A percentile compares a stretch with the other conserved stretches of the same genome.
phyloP scores from a whole-genome alignment of 83 land plant species.

The Picea abies region DNA sequence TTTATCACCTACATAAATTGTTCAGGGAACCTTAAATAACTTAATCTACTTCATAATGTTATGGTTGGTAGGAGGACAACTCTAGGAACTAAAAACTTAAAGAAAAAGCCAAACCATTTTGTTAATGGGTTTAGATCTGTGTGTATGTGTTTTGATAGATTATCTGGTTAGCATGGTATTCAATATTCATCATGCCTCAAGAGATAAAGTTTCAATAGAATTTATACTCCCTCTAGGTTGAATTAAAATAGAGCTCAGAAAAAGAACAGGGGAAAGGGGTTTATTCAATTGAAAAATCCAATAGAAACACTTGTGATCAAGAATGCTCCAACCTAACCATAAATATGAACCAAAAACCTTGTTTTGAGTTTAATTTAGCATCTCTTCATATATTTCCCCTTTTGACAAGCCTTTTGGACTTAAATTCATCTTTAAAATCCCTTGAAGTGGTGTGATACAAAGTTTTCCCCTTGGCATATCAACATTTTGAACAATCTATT shows the following conservation, averaged over 20 bases:
- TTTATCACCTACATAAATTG: background rate
- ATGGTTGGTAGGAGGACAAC: background rate
- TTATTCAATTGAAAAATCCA: background rate
- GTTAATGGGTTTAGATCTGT: background rate
- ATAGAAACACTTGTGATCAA: background rate
- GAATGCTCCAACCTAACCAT: background rate
- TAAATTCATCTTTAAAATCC: slow-evolving; percentile 82
- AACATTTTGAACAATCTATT: slow-evolving; percentile 86
- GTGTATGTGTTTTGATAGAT: background rate
- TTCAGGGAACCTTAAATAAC: background rate
- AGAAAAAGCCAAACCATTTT: background rate
- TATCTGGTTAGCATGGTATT: background rate
- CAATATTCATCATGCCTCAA: background rate
- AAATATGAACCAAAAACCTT: background rate
- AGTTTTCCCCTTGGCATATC: slow-evolving; percentile 63
- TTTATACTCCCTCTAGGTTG: background rate
- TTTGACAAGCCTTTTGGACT: slow-evolving; percentile 58
- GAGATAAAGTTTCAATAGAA: too few relatives aligned
- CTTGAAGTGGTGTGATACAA: slow-evolving; percentile 82
- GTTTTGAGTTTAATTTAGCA: slow-evolving; percentile 20
- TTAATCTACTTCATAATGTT: background rate
- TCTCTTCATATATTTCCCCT: slow-evolving; percentile 69
- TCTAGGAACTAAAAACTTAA: background rate
- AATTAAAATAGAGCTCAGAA: background rate
- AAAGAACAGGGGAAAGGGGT: background rate